Evolutionary conservation across 139 green algal genomes (phyloP).

Genomic region (Spirogloea muscicola): DNA sequence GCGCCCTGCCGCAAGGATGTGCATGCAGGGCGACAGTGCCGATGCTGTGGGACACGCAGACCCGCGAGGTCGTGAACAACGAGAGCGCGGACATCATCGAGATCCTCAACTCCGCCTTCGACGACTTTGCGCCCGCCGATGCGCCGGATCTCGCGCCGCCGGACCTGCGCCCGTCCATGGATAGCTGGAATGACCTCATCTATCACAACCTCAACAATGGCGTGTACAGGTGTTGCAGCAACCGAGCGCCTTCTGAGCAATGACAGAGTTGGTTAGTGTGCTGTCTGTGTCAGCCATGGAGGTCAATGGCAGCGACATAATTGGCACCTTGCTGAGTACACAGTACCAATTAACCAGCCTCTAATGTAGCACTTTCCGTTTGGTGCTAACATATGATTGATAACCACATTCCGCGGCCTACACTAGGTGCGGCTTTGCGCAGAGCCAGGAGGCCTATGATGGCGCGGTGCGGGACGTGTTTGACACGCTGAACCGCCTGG

Average conservation of each 20-base stretch:
- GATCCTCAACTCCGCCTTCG: conserved; percentile 44
- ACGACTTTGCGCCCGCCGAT: conserved; percentile 26
- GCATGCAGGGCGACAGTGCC: too few species aligned
- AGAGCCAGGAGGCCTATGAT: conserved; percentile 37
- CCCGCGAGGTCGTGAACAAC: conserved; percentile 46
- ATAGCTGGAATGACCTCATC: conserved; percentile 74
- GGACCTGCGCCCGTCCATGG: conserved; percentile 57
- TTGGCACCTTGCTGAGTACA: too few species aligned
- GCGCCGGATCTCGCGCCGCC: conserved; percentile 30
- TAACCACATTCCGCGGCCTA: too few species aligned
- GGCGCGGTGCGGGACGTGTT: conserved; percentile 31
- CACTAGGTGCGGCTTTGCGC: conserved; percentile 78
- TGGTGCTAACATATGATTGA: too few species aligned
- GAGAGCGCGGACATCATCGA: conserved; percentile 62
- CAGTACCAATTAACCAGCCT: too few species aligned
- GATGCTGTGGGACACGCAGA: conserved; percentile 45
- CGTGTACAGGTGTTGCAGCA: conserved; percentile 91
- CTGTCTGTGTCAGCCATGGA: too few species aligned
- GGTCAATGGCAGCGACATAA: too few species aligned
- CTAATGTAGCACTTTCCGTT: too few species aligned
- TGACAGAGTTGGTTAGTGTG: too few species aligned
- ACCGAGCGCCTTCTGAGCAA: too few species aligned
- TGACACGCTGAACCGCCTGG: conserved; percentile 38
- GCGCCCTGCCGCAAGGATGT: too few species aligned
- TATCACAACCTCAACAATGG: conserved; percentile 94